Evolutionary conservation across 805 yeast species (phyloP).

Genomic region (Lachancea mirantina): DNA sequence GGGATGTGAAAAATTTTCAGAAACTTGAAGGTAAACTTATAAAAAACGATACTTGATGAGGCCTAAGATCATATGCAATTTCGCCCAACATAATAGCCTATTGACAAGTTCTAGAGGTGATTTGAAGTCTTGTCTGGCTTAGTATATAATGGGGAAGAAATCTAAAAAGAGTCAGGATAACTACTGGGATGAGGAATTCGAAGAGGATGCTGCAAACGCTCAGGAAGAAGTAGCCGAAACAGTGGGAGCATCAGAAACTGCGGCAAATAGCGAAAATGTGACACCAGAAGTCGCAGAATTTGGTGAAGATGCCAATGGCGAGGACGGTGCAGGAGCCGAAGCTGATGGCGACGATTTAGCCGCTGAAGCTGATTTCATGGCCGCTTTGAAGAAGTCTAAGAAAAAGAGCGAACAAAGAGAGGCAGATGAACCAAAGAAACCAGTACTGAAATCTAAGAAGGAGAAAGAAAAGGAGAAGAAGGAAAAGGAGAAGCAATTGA

Average conservation of each 20-base stretch:
- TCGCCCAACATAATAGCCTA: no score
- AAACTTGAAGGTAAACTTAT: no score
- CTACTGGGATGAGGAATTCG: slow-evolving; percentile 73
- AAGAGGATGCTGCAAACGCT: slow-evolving; percentile 37
- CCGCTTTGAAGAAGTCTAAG: slow-evolving; percentile 74
- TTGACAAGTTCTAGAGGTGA: no score
- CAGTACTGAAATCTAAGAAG: slow-evolving; percentile 80
- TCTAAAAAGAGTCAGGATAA: slow-evolving; percentile 66
- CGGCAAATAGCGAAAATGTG: slow-evolving; percentile 10
- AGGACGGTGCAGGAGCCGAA: slow-evolving; percentile 9
- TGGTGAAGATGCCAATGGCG: no score
- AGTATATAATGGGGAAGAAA: slow-evolving; percentile 37
- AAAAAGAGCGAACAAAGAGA: slow-evolving; percentile 65
- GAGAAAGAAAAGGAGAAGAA: slow-evolving; percentile 94
- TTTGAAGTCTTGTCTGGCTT: no score
- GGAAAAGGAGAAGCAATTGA: slow-evolving; percentile 81
- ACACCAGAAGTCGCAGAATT: slow-evolving; percentile 11
- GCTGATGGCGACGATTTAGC: slow-evolving; percentile 35
- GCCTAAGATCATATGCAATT: no score
- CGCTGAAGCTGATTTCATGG: slow-evolving; percentile 64
- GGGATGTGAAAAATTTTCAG: no score
- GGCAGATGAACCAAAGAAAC: slow-evolving; percentile 51
- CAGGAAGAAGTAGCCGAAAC: slow-evolving; percentile 32
- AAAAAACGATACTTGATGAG: no score
- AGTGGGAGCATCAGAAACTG: slow-evolving; percentile 30